Evolutionary conservation across 2,329 filamentous ascomycete species (phyloP), one percentile per base, ranked within the genome.

Genomic region (Penicillium palitans): DNA sequence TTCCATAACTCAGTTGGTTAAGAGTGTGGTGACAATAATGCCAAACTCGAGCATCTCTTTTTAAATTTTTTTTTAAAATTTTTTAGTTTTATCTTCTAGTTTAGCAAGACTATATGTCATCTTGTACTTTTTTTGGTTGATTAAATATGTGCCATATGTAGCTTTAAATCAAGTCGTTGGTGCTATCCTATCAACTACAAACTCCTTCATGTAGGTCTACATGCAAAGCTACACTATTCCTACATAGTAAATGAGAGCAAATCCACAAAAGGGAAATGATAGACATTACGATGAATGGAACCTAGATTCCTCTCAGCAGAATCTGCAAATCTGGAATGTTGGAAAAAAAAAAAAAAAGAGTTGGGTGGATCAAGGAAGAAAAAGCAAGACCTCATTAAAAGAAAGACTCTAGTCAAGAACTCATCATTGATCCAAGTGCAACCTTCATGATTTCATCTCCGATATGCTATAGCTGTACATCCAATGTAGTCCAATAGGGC

Each of bases 21-120:
- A 47, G 57, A 55, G 57, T 52, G 60, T 60, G 46, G 48, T 64
- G 54, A 55, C 59, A 60, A 62, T 61, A 61, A 57, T 49, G 55
- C 52, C 48, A 55, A 62, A 57, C 52, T 64, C 54, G 52, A 58
- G 31, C 12, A 4, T 33, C 12, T 33, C 13, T 31, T 13, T 33
- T 13, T 25, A 6, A 6, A 25, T 25, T 25, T 13, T 12, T 31
- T 21, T 21, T 21, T n/a, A n/a, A 21, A 21, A 21, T 21, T 21
- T 21, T 33, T 33, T 13, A 33, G 12, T 33, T 13, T 33, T 6
- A 33, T 15, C 12, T 33, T 33, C 31, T 33, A 33, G 12, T 6
- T 33, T 33, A 33, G 12, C 31, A 33, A 33, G 12, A 31, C 4
- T 31, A 13, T 29, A 29, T 29, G 9, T 29, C 27, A 4, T 10